phyloP scores from a whole-genome alignment of 768 basidiomycete genomes.

The Pleurotus cornucopiae region DNA sequence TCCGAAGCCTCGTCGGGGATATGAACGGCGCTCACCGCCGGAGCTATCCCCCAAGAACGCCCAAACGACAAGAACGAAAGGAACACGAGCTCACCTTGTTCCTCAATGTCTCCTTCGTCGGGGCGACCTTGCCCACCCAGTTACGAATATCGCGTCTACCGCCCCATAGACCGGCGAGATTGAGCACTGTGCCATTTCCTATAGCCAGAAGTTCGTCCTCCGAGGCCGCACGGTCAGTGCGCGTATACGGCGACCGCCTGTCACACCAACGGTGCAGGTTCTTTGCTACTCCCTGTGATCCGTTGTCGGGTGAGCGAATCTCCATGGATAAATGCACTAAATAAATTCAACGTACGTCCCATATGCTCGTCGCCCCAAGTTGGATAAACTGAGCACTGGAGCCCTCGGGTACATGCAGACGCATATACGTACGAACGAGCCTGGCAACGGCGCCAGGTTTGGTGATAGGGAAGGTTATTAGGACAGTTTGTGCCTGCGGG shows the following conservation, averaged over 20 bases:
- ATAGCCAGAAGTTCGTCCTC: conserved; percentile 53
- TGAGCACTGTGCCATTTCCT: conserved; percentile 44
- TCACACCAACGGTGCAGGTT: conserved; percentile 39
- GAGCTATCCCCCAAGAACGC: too few relatives aligned
- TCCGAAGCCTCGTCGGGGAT: too few relatives aligned
- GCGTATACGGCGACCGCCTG: conserved; percentile 42
- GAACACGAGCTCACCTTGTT: conserved; percentile 31
- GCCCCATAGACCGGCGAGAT: conserved; percentile 64
- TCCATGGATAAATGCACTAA: background rate
- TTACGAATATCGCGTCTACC: conserved; percentile 43
- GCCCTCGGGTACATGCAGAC: conserved; percentile 24
- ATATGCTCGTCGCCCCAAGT: conserved; percentile 58
- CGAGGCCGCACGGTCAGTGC: conserved; percentile 41
- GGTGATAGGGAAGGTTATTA: conserved; percentile 56
- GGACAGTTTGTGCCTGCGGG: conserved; percentile 49
- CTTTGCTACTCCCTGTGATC: conserved; percentile 5
- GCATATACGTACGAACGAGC: conserved; percentile 41
- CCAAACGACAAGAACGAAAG: too few relatives aligned
- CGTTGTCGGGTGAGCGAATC: background rate
- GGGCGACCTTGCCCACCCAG: conserved; percentile 51
- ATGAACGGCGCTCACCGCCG: too few relatives aligned
- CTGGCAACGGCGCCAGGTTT: conserved; percentile 38
- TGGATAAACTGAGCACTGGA: conserved; percentile 44
- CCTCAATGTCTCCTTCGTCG: conserved; percentile 48
- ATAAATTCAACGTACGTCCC: conserved; percentile 41